These are phyloP conservation scores for Podochytrium sp. DNA, from an alignment of 192 early-diverging fungal species.

Conservation along the genomic window DNA sequence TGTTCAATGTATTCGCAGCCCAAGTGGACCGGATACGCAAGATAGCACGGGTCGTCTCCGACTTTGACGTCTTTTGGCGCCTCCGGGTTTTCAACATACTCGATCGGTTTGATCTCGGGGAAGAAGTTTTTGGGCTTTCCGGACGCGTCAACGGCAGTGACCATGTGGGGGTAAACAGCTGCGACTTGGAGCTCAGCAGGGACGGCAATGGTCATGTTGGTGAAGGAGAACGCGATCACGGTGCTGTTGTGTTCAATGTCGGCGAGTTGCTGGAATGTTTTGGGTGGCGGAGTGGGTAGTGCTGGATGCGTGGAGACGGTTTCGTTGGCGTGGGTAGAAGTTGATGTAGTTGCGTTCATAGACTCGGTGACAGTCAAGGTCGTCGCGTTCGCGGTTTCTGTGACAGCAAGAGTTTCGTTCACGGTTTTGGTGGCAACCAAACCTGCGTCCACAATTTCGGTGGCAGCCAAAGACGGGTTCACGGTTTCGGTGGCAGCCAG, in stretches of 20 bases:
- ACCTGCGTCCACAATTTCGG: not conserved
- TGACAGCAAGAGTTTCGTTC: not conserved
- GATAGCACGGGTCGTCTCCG: slow-evolving; percentile 1
- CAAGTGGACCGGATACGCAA: not conserved
- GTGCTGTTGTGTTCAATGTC: not conserved
- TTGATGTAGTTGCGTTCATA: no score
- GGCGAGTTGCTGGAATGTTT: not conserved
- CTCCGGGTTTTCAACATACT: slow-evolving; percentile 7
- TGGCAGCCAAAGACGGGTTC: not conserved
- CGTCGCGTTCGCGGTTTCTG: no score
- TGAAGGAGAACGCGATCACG: not conserved
- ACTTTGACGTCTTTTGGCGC: not conserved
- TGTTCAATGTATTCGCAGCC: not conserved
- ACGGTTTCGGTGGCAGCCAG: not conserved
- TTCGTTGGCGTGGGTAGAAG: no score
- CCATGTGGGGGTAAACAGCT: not conserved
- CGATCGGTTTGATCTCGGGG: not conserved
- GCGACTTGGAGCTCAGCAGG: not conserved
- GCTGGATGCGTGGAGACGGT: not conserved
- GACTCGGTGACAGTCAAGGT: no score
- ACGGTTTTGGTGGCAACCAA: not conserved
- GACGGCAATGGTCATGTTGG: slow-evolving; percentile 5
- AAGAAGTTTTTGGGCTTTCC: slow-evolving; percentile 9
- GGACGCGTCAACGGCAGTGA: not conserved
- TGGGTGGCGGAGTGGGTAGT: not conserved